Evolutionary conservation across 23 red algal genomes (phyloP).

Genomic region (Gracilaria gracilis): DNA sequence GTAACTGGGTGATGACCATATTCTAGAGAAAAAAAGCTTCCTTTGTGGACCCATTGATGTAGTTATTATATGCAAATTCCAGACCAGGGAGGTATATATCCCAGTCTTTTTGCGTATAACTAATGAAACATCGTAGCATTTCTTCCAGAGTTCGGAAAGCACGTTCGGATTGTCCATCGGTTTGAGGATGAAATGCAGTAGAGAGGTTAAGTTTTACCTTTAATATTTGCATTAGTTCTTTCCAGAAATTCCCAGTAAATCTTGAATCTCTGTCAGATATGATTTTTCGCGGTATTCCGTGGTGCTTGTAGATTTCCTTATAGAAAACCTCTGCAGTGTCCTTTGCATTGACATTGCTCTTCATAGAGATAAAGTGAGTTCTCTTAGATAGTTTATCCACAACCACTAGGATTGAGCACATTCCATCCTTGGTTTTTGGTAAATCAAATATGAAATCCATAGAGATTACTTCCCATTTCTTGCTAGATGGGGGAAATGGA

Average conservation of each 20-base stretch:
- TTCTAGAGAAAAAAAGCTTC: conserved; percentile 33
- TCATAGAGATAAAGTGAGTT: conserved; percentile 22
- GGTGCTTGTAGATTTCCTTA: conserved; percentile 8
- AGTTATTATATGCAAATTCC: conserved; percentile 40
- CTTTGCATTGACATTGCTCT: conserved; percentile 25
- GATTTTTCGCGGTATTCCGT: conserved; percentile 18
- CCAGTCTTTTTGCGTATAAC: conserved; percentile 43
- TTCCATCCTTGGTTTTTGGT: conserved; percentile 40
- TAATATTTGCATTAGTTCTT: conserved; percentile 22
- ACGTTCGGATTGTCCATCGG: conserved; percentile 50
- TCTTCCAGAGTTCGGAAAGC: conserved; percentile 31
- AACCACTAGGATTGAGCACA: conserved; percentile 13
- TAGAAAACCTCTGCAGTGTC: conserved; percentile 30
- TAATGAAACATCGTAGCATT: conserved; percentile 32
- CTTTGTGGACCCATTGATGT: conserved; percentile 29
- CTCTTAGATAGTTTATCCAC: conserved; percentile 44
- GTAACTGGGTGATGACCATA: conserved; percentile 33
- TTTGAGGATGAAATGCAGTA: conserved; percentile 39
- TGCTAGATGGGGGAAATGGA: neutral
- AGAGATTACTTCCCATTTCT: conserved; percentile 51
- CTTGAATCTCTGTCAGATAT: conserved; percentile 41
- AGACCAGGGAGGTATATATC: conserved; percentile 35
- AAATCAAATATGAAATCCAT: conserved; percentile 48
- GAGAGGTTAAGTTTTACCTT: conserved; percentile 39
- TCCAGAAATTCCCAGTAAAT: conserved; percentile 39